phyloP scores from a whole-genome alignment of 2,329 filamentous ascomycete species.

The Alternaria consortialis region DNA sequence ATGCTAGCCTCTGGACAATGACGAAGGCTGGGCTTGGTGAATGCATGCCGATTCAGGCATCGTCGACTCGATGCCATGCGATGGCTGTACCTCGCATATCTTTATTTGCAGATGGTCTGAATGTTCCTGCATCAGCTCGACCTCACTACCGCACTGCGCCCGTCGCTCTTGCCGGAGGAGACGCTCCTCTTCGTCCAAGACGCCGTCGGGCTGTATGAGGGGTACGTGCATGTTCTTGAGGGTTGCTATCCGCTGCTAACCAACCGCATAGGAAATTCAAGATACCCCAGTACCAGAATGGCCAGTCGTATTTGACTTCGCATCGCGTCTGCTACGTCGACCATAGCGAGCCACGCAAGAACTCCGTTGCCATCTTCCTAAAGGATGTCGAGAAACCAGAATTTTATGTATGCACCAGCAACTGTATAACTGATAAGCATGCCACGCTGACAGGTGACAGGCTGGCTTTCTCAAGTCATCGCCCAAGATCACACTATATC shows the following conservation, averaged over 20 bases:
- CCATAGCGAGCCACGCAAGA: constrained; percentile 81
- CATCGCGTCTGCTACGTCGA: constrained; percentile 97
- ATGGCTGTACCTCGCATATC: constrained; percentile 23
- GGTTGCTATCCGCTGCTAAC: constrained; percentile 22
- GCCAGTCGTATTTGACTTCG: constrained; percentile 94
- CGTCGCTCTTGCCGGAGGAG: constrained; percentile 91
- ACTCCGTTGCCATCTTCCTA: constrained; percentile 84
- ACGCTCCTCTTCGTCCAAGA: constrained; percentile 95
- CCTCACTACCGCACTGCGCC: constrained; percentile 94
- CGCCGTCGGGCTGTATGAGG: constrained; percentile 96
- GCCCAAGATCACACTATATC: constrained; percentile 86
- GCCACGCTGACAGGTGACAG: constrained; percentile 53
- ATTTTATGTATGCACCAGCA: constrained; percentile 59
- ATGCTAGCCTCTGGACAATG: constrained; percentile 23
- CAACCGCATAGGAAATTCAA: constrained; percentile 80
- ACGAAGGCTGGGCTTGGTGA: constrained; percentile 31
- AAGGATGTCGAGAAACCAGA: constrained; percentile 92
- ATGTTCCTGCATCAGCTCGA: constrained; percentile 98
- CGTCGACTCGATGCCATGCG: constrained; percentile 13
- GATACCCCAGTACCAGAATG: constrained; percentile 91
- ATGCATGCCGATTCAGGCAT: constrained; percentile 10
- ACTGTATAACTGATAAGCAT: background rate
- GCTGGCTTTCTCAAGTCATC: constrained; percentile 95
- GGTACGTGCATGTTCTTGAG: constrained; percentile 65
- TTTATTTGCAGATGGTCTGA: constrained; percentile 60